These are phyloP conservation scores for Clausena lansium DNA, from an alignment of 345 rosid genomes.

Conservation along the genomic window DNA sequence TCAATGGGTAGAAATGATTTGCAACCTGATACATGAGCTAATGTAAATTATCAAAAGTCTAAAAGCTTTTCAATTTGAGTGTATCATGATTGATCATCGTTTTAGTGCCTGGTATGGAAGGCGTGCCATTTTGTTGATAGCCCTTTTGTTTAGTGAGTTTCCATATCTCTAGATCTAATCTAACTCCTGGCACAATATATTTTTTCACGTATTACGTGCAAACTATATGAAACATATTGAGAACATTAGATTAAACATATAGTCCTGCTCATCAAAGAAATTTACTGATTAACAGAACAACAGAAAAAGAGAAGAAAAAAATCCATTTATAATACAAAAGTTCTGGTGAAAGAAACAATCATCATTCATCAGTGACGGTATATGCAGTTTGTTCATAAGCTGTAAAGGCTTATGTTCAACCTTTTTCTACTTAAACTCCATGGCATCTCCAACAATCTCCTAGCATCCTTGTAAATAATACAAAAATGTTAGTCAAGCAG, in stretches of 20 bases:
- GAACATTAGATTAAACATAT: neutral
- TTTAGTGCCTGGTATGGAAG: neutral
- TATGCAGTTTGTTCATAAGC: conserved; percentile 1
- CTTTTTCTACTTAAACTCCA: too few species aligned
- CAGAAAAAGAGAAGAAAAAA: neutral
- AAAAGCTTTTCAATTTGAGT: neutral
- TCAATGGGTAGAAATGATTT: neutral
- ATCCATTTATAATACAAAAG: neutral
- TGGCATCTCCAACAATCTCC: too few species aligned
- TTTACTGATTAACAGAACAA: neutral
- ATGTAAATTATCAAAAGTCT: neutral
- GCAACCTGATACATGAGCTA: neutral
- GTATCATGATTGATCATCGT: neutral
- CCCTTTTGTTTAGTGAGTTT: too few species aligned
- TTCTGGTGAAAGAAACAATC: conserved; percentile 5
- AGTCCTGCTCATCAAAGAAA: neutral
- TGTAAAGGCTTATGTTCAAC: too few species aligned
- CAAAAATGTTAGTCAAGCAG: too few species aligned
- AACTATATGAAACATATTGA: neutral
- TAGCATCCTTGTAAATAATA: too few species aligned
- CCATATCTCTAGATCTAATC: too few species aligned
- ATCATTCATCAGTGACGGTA: neutral
- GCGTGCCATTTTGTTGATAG: neutral
- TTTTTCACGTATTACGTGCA: neutral
- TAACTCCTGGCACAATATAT: too few species aligned